Conservation (phyloP, 495 filamentous ascomycete genomes). For the Patellaria atrata region DNA sequence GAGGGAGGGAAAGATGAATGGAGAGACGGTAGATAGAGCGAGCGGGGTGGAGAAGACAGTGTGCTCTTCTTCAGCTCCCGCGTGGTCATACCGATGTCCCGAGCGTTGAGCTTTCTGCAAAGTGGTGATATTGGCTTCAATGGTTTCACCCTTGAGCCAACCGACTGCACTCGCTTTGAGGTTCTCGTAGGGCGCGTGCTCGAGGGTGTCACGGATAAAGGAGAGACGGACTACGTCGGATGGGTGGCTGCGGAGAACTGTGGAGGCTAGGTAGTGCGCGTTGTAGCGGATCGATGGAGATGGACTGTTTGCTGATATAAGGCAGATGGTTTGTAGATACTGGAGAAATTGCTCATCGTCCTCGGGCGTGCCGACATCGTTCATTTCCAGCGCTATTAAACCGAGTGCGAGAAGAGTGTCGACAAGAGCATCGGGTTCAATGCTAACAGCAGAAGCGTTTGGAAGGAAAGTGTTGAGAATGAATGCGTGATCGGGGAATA, state of each 20-base stretch:
- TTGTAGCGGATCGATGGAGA: conserved; percentile 52
- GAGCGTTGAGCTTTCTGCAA: conserved; percentile 16
- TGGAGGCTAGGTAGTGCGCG: conserved; percentile 58
- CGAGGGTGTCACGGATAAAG: conserved; percentile 66
- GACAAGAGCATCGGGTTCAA: conserved; percentile 29
- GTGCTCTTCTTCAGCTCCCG: background rate
- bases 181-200: conserved; percentile 62
- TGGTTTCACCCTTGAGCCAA: conserved; percentile 78
- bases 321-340: conserved; percentile 42
- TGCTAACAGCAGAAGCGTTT: conserved; percentile 20
- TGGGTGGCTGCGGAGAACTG: conserved; percentile 63
- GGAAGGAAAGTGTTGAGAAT: conserved; percentile 26
- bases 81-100: no score
- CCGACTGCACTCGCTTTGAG: conserved; percentile 68
- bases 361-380: conserved; percentile 24
- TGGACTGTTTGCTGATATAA: conserved; percentile 54
- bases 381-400: conserved; percentile 23
- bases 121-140: conserved; percentile 30
- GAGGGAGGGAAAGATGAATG: conserved; percentile 36
- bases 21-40: conserved; percentile 32
- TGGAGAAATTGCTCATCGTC: conserved; percentile 27
- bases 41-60: conserved; percentile 43
- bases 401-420: conserved; percentile 35
- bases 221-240: conserved; percentile 51
- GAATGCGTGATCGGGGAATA: conserved; percentile 29